phyloP scores from a whole-genome alignment of 2,329 filamentous ascomycete species.

The Pseudopithomyces maydicus region DNA sequence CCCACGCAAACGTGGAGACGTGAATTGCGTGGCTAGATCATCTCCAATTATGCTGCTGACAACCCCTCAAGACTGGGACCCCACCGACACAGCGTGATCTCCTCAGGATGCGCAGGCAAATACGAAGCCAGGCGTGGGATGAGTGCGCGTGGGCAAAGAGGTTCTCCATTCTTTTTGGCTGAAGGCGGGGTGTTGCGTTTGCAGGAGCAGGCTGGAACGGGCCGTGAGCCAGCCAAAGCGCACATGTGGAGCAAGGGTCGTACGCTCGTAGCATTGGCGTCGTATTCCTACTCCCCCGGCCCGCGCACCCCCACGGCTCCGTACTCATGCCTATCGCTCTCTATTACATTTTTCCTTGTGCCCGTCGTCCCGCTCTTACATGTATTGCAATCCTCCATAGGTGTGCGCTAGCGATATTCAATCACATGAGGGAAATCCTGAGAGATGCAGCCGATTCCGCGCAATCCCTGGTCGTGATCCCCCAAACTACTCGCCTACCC shows the following conservation, averaged over 20 bases:
- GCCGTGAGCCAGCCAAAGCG: neutral
- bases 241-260: neutral
- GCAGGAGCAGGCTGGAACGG: slow-evolving; percentile 11
- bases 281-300: no score
- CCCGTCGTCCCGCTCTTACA: no score
- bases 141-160: slow-evolving; percentile 1
- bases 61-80: slow-evolving; percentile 50
- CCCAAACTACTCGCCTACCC: no score
- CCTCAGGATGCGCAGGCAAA: slow-evolving; percentile 17
- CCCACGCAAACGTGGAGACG: slow-evolving; percentile 5
- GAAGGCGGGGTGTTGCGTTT: neutral
- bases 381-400: no score
- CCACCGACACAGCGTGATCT: slow-evolving; percentile 47
- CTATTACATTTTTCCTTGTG: no score
- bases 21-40: slow-evolving; percentile 15
- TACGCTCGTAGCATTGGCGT: no score
- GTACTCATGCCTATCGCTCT: no score
- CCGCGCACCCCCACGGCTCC: no score
- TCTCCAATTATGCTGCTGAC: slow-evolving; percentile 13
- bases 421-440: no score
- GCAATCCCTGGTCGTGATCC: no score
- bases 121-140: slow-evolving; percentile 24
- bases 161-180: neutral
- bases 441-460: no score
- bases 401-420: no score